Evolutionary conservation across 352 stramenopile species (phyloP).

Genomic region (Plasmopara viticola): DNA sequence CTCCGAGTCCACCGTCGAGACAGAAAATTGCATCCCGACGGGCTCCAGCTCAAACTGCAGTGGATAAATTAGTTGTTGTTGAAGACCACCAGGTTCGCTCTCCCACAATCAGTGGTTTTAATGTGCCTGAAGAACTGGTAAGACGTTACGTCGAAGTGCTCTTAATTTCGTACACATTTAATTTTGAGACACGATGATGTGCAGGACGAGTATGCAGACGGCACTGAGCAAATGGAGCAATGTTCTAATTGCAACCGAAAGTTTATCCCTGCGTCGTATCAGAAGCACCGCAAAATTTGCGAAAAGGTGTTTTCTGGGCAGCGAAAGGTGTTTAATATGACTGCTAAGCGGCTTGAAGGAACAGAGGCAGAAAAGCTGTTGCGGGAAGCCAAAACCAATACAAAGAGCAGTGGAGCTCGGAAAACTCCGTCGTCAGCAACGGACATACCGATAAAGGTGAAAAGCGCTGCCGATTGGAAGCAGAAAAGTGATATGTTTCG

Average conservation of each 20-base stretch:
- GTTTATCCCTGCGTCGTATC: constrained; percentile 68
- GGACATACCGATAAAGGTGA: constrained; percentile 50
- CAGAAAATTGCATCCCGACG: no score
- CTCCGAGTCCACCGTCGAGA: no score
- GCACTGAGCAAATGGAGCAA: constrained; percentile 38
- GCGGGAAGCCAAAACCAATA: constrained; percentile 34
- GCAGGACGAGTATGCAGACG: no score
- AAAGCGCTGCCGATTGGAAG: constrained; percentile 74
- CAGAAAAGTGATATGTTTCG: constrained; percentile 81
- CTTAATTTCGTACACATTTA: no score
- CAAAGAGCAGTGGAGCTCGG: constrained; percentile 9
- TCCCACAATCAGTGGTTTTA: no score
- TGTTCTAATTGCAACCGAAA: constrained; percentile 78
- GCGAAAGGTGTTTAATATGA: constrained; percentile 85
- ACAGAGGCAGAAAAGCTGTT: constrained; percentile 68
- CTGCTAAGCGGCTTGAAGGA: constrained; percentile 60
- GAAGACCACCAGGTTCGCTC: no score
- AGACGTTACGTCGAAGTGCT: no score
- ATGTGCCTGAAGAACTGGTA: no score
- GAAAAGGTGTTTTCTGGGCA: constrained; percentile 52
- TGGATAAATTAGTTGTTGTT: no score
- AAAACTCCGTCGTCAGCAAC: constrained; percentile 22
- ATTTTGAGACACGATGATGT: no score
- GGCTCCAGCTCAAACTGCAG: no score
- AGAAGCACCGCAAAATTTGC: constrained; percentile 74